These are phyloP conservation scores for Bruguiera parviflora DNA, from an alignment of 345 rosid genomes.

Conservation along the genomic window DNA sequence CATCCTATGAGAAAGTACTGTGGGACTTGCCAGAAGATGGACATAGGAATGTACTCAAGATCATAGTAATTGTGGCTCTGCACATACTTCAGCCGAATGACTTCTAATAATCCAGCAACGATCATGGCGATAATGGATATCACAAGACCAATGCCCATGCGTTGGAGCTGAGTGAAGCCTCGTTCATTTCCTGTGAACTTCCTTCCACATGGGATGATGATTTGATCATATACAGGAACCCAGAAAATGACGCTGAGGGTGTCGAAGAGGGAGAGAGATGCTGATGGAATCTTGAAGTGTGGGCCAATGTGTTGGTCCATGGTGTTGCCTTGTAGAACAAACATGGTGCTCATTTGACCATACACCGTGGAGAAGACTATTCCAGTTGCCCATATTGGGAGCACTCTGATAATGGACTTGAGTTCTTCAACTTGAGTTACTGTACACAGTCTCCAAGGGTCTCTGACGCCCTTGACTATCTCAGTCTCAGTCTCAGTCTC, in stretches of 20 bases:
- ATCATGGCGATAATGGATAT: slow-evolving; percentile 76
- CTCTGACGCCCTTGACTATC: slow-evolving; percentile 36
- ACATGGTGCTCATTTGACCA: slow-evolving; percentile 90
- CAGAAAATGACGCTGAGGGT: slow-evolving; percentile 87
- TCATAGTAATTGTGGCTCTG: slow-evolving; percentile 56
- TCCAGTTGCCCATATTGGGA: slow-evolving; percentile 89
- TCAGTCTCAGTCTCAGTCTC: slow-evolving; percentile 54
- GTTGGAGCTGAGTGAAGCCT: slow-evolving; percentile 90
- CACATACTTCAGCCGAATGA: slow-evolving; percentile 51
- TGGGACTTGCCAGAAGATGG: slow-evolving; percentile 95
- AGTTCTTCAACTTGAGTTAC: slow-evolving; percentile 95
- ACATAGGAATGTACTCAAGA: slow-evolving; percentile 47
- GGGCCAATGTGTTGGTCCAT: slow-evolving; percentile 90
- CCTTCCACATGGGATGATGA: slow-evolving; percentile 63
- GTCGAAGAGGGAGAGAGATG: slow-evolving; percentile 85
- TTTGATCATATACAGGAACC: slow-evolving; percentile 67
- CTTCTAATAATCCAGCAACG: slow-evolving; percentile 66
- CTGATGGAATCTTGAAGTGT: slow-evolving; percentile 70
- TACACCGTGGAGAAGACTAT: slow-evolving; percentile 78
- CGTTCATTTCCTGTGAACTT: slow-evolving; percentile 67
- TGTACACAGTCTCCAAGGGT: slow-evolving; percentile 81
- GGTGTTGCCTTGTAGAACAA: slow-evolving; percentile 87
- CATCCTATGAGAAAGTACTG: slow-evolving; percentile 83
- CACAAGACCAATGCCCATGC: slow-evolving; percentile 87
- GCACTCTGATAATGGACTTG: slow-evolving; percentile 66